These are phyloP conservation scores for Kwoniella pini DNA, from an alignment of 768 basidiomycete species.

Conservation along the genomic window DNA sequence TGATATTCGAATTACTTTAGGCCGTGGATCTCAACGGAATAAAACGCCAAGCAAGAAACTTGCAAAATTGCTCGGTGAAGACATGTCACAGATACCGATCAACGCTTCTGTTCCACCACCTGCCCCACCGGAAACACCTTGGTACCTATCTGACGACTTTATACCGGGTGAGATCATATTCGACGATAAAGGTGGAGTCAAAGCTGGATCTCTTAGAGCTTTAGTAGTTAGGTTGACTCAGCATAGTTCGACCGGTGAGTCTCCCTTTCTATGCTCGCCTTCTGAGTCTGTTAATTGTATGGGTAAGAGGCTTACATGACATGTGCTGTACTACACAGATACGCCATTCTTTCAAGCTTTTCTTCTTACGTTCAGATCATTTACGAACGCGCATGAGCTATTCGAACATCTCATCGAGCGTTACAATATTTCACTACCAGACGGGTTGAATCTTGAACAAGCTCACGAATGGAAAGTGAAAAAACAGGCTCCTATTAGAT, in stretches of 20 bases:
- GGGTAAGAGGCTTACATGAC: neutral
- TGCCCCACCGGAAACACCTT: constrained; percentile 58
- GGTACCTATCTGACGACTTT: constrained; percentile 84
- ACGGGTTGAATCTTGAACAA: constrained; percentile 65
- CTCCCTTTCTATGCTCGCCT: neutral
- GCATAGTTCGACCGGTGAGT: constrained; percentile 80
- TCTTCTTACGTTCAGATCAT: constrained; percentile 94
- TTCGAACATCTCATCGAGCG: constrained; percentile 78
- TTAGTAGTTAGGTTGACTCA: constrained; percentile 86
- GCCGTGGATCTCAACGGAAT: constrained; percentile 10
- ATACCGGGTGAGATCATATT: constrained; percentile 77
- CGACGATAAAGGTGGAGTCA: constrained; percentile 77
- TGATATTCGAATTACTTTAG: constrained; percentile 1
- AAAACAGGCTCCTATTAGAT: constrained; percentile 83
- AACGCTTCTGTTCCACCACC: constrained; percentile 14
- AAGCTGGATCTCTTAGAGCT: constrained; percentile 81
- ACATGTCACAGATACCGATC: constrained; percentile 20
- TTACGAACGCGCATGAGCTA: constrained; percentile 78
- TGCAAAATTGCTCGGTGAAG: constrained; percentile 52
- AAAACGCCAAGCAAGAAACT: constrained; percentile 43
- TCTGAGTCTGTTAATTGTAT: neutral
- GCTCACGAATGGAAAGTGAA: constrained; percentile 74
- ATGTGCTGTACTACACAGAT: constrained; percentile 61
- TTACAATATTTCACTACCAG: constrained; percentile 75
- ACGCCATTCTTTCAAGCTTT: constrained; percentile 81